A percentile compares a stretch with the other conserved stretches of the same genome.
Conservation (phyloP, 2,329 filamentous ascomycete genomes). For the Sphaerulina vaccinii region DNA sequence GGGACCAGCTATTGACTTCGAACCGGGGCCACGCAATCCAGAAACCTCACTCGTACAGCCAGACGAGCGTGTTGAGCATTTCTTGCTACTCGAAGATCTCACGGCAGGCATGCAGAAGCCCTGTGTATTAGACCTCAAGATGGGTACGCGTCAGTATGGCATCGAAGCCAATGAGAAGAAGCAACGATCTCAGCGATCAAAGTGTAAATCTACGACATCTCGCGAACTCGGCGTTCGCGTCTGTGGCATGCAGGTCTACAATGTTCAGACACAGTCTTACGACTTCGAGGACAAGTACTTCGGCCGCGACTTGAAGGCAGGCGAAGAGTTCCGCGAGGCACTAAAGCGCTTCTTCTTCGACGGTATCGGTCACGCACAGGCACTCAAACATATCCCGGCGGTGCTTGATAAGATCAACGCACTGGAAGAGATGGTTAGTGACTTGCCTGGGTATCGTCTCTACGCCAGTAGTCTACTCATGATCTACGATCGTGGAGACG, state of each 20-base stretch:
- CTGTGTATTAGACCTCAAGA: slow-evolving; percentile 96
- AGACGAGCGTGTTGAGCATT: slow-evolving; percentile 78
- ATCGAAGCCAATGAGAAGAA: slow-evolving; percentile 91
- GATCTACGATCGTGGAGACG: slow-evolving; percentile 85
- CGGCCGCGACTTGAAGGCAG: slow-evolving; percentile 82
- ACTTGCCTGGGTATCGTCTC: slow-evolving; percentile 82
- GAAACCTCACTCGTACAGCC: slow-evolving; percentile 47
- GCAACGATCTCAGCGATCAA: slow-evolving; percentile 85
- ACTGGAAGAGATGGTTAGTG: slow-evolving; percentile 78
- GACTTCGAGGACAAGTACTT: slow-evolving; percentile 99
- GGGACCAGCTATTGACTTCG: slow-evolving; percentile 34
- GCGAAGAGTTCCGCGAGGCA: slow-evolving; percentile 82
- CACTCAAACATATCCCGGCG: slow-evolving; percentile 81
- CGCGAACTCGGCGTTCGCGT: slow-evolving; percentile 87
- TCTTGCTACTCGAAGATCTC: slow-evolving; percentile 88
- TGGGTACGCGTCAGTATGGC: slow-evolving; percentile 96
- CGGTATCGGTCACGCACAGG: slow-evolving; percentile 75
- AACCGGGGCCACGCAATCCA: slow-evolving; percentile 41
- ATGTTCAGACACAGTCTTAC: slow-evolving; percentile 76
- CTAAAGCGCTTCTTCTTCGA: slow-evolving; percentile 89
- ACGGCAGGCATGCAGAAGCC: slow-evolving; percentile 95
- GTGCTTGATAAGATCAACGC: slow-evolving; percentile 80
- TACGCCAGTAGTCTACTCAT: slow-evolving; percentile 94
- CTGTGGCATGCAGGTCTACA: slow-evolving; percentile 96
- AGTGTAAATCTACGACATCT: slow-evolving; percentile 90